Evolutionary conservation across 108 stramenopile species (phyloP).

Genomic region (Skeletonema tropicum): DNA sequence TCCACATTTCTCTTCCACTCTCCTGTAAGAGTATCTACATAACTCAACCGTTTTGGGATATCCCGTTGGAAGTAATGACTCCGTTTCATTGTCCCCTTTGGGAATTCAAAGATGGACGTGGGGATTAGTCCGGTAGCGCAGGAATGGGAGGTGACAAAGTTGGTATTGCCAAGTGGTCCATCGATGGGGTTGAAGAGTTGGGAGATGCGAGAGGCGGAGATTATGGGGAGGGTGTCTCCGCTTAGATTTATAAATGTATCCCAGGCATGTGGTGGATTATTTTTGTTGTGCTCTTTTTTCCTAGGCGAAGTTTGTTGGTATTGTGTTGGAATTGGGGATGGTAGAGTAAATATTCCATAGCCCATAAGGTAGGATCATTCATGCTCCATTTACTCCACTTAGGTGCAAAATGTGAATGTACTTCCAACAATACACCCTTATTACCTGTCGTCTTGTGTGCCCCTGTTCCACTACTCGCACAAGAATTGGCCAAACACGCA

Average conservation of each 20-base stretch:
- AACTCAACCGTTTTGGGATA: constrained; percentile 40
- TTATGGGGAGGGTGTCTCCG: constrained; percentile 82
- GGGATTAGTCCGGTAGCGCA: constrained; percentile 85
- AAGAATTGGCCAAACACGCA: constrained; percentile 32
- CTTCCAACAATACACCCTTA: constrained; percentile 34
- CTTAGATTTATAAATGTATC: constrained; percentile 86
- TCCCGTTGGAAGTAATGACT: constrained; percentile 66
- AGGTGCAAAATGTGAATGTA: constrained; percentile 44
- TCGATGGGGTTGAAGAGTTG: constrained; percentile 49
- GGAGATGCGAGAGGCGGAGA: constrained; percentile 59
- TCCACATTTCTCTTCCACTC: constrained; percentile 35
- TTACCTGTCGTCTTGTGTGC: not conserved
- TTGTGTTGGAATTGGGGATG: constrained; percentile 16
- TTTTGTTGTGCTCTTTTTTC: not conserved
- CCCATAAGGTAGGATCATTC: constrained; percentile 87
- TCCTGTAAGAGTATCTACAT: constrained; percentile 55
- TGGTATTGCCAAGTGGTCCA: constrained; percentile 65
- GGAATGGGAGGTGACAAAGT: constrained; percentile 82
- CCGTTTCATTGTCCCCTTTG: constrained; percentile 86
- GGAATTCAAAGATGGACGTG: constrained; percentile 72
- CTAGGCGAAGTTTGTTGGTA: not conserved
- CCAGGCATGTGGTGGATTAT: constrained; percentile 50
- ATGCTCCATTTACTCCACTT: constrained; percentile 88
- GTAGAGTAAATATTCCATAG: constrained; percentile 59
- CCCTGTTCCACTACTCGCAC: constrained; percentile 10